Evolutionary conservation across 441 rosid genomes (phyloP), one percentile per base, ranked within the genome.

Genomic region (Eruca vesicaria): DNA sequence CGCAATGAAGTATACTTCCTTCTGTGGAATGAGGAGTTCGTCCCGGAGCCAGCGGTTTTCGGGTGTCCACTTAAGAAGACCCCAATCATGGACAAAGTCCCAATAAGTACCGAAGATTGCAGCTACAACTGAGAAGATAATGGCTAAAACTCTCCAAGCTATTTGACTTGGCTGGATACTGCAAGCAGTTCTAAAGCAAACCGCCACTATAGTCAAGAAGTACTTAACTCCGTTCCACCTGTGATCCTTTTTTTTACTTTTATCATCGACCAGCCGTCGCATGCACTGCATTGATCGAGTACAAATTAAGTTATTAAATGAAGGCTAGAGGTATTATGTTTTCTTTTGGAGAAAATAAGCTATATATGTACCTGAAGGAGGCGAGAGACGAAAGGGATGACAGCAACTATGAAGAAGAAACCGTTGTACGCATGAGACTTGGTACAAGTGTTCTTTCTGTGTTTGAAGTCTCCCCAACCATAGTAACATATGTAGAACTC

Each of bases 41-140:
- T 94, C 97, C 72, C 97, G 85, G 63, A 92, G 80, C 91, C 93
- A 92, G 0, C 78, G 80, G 83, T 89, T 94, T 75, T 84, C 86
- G 12, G 93, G 85, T n/a, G 71, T 20, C 6, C 76, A 67, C 23
- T 86, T 82, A 2, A 94, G 86, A 38, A 92, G 88, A 12, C 96
- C 97, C 98, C 98, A 94, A 15, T 90, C 94, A 10, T 77, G 23
- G 19, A 89, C 83, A 26, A 92, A 73, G 82, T 90, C 97, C 97
- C 97, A 94, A 48, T 85, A 88, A 21, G 92, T 90, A 29, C 80
- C 15, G 41, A 73, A 9, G 14, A 90, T 18, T 21, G 90, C 88
- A 31, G 97, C 93, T 73, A 69, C 48, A 20, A 23, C 81, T 18
- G 92, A 89, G 77, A 75, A 74, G 15, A 82, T 2, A 78, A 78